phyloP scores from a whole-genome alignment of 257 asterid species.

The Euphrasia confusa region DNA sequence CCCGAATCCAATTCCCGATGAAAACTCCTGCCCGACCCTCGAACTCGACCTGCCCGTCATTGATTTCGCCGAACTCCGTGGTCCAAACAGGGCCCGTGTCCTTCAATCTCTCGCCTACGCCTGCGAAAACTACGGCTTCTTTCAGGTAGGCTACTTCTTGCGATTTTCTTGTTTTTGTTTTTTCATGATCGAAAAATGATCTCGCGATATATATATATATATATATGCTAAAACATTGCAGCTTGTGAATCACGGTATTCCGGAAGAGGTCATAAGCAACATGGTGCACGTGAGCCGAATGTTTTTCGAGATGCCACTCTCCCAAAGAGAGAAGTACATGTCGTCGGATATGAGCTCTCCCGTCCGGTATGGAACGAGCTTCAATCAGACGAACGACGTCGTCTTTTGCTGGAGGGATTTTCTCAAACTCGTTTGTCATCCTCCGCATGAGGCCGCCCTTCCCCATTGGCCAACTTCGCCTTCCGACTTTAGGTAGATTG shows the following conservation, averaged over 20 bases:
- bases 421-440: conserved; percentile 65
- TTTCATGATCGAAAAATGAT: no score
- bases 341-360: conserved; percentile 49
- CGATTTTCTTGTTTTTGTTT: no score
- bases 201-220: no score
- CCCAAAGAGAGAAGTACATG: conserved; percentile 84
- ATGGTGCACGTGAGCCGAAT: conserved; percentile 51
- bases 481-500: conserved; percentile 45
- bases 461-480: conserved; percentile 92
- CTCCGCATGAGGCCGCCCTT: conserved; percentile 42
- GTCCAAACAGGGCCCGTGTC: conserved; percentile 49
- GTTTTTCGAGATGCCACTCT: conserved; percentile 63
- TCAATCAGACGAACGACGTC: conserved; percentile 71
- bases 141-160: conserved; percentile 51
- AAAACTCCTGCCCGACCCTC: background rate
- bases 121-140: conserved; percentile 69
- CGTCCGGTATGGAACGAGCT: conserved; percentile 88
- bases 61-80: conserved; percentile 61
- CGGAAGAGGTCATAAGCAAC: conserved; percentile 34
- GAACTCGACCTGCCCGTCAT: conserved; percentile 57
- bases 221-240: no score
- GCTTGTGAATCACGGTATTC: conserved; percentile 72
- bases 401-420: conserved; percentile 92
- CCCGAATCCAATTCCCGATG: conserved; percentile 32
- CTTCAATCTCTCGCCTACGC: conserved; percentile 59